A percentile compares a stretch with the other conserved stretches of the same genome.
Conservation (phyloP, 257 asterid genomes). For the Petunia secreta region DNA sequence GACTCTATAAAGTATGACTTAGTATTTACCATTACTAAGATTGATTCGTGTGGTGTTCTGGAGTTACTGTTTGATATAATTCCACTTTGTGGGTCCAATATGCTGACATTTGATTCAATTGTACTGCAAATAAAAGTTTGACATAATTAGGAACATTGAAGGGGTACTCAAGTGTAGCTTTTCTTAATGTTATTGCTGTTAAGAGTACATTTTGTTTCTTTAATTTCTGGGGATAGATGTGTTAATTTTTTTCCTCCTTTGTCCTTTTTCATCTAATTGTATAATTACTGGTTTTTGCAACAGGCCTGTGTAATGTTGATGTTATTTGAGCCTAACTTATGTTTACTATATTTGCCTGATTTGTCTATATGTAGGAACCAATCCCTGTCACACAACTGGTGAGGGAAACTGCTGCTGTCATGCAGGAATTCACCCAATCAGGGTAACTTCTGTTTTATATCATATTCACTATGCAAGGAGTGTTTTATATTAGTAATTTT, state of each 20-base stretch:
- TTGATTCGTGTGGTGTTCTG: background rate
- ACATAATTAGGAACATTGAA: background rate
- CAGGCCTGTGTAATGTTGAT: background rate
- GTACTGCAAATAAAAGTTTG: background rate
- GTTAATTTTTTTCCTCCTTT: background rate
- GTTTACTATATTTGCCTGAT: background rate
- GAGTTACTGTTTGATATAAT: background rate
- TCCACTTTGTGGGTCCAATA: background rate
- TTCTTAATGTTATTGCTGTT: background rate
- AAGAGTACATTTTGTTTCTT: background rate
- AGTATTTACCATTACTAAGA: background rate
- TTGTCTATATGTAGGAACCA: conserved; percentile 57
- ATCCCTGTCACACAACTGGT: conserved; percentile 97
- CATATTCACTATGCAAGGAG: conserved; percentile 13
- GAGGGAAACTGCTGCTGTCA: conserved; percentile 98
- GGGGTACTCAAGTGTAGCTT: background rate
- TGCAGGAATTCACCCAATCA: conserved; percentile 99
- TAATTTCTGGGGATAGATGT: conserved; percentile 20
- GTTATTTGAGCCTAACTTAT: background rate
- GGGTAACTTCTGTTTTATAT: conserved; percentile 55
- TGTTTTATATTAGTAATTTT: background rate
- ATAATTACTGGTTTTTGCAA: background rate
- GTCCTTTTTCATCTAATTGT: background rate
- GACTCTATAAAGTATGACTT: conserved; percentile 84
- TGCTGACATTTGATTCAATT: background rate